Base-by-base conservation (phyloP, 352 stramenopile species). In the Phytophthora colocasiae region DNA sequence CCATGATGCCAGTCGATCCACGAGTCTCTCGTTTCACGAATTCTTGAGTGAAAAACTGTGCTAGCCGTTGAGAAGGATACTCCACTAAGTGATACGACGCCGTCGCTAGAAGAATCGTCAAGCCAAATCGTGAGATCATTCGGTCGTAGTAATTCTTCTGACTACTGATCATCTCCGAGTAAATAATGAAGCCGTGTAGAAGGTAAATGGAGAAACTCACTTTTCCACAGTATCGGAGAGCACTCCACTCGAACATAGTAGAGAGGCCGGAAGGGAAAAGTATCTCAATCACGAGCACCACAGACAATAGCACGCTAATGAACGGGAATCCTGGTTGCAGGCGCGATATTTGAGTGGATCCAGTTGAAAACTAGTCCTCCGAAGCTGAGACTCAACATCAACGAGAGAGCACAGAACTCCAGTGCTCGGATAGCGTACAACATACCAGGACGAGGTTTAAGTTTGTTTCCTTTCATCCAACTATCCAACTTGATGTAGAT, bases 261-360 rank as follows among this genome's bases (percentile, higher is more conserved):
- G 66, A 73, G 1, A 82, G 7, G 5, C 40, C 34, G 0, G 66
- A 76, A 3, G 69, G 66, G 24, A 58, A 41, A 6, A 82, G 27
- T 49, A 82, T 65, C 50, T 82, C 74, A 11, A 69, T 66, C 38
- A 79, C 57, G 34, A 82, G 56, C 15, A 82, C 6, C 11, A 67
- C 24, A 2, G 71, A 67, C 15, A 81, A 46, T 3, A 49, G 34
- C 9, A 69, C 47, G 58, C 59, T 71, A 31, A 77, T 38, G 54
- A 74, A 77, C 11, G 55, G 55, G n/a, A 67, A 63, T 0, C 62
- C 57, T 12, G 41, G 40, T 34, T 1, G 66, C 3, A 1, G 69
- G 63, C 4, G 60, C 17, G 2, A 72, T 57, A 19, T 46, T 53
- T 12, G n/a, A 22, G 26, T 59, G 19, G 3, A 77, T 43, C 38